phyloP scores from a whole-genome alignment of 2,329 filamentous ascomycete genomes.

The Sporothrix mexicana region DNA sequence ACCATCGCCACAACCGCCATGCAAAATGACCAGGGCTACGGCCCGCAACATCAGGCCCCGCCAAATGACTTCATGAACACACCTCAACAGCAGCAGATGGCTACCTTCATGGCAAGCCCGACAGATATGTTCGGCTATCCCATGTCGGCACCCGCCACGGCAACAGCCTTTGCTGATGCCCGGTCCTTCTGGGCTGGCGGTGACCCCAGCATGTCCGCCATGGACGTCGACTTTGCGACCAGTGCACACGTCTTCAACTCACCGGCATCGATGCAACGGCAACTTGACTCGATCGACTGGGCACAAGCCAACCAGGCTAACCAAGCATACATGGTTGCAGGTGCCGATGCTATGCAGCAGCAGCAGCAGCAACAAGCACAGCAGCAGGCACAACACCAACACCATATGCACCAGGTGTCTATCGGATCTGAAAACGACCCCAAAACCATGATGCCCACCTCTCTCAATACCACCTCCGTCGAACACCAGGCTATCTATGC shows the following conservation, averaged over 20 bases:
- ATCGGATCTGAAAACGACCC: slow-evolving; percentile 54
- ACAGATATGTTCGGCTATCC: slow-evolving; percentile 66
- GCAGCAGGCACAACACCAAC: slow-evolving; percentile 41
- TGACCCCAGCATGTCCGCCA: slow-evolving; percentile 54
- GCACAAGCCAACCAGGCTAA: slow-evolving; percentile 57
- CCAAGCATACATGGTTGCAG: slow-evolving; percentile 50
- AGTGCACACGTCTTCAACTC: slow-evolving; percentile 53
- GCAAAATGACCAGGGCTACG: slow-evolving; percentile 64
- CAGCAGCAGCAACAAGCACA: slow-evolving; percentile 43
- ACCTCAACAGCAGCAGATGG: slow-evolving; percentile 57
- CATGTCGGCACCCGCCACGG: slow-evolving; percentile 61
- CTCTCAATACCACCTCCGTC: slow-evolving; percentile 48
- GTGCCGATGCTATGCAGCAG: slow-evolving; percentile 46
- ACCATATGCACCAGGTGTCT: slow-evolving; percentile 35
- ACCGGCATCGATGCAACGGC: slow-evolving; percentile 52
- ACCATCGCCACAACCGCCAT: slow-evolving; percentile 45
- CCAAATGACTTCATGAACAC: slow-evolving; percentile 50
- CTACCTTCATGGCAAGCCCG: slow-evolving; percentile 53
- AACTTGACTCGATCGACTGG: slow-evolving; percentile 63
- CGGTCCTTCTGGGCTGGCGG: slow-evolving; percentile 60
- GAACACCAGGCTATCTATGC: slow-evolving; percentile 49
- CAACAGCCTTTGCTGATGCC: slow-evolving; percentile 52
- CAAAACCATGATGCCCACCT: slow-evolving; percentile 51
- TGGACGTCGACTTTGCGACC: slow-evolving; percentile 65
- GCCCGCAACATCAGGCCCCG: slow-evolving; percentile 49